These are phyloP conservation scores for Maudiozyma barnettii DNA, from an alignment of 805 yeast genomes.

Conservation along the genomic window DNA sequence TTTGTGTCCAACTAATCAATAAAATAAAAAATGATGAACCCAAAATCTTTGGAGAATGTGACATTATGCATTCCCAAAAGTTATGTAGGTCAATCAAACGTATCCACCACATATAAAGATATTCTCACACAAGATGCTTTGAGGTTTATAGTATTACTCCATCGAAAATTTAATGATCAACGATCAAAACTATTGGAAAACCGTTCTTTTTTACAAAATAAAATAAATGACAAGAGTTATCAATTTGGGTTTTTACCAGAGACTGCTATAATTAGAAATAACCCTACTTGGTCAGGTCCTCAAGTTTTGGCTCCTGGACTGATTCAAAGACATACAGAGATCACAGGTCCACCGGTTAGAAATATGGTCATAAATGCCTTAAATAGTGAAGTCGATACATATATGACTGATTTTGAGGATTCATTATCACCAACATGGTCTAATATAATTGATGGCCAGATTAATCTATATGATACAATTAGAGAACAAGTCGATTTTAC, in stretches of 20 bases:
- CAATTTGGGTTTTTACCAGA: conserved; percentile 55
- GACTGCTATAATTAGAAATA: conserved; percentile 59
- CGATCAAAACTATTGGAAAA: conserved; percentile 51
- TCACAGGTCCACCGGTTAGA: conserved; percentile 80
- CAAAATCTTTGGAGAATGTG: background rate
- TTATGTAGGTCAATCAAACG: background rate
- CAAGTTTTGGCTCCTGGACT: conserved; percentile 59
- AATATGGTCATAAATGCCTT: conserved; percentile 78
- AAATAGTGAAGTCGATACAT: conserved; percentile 69
- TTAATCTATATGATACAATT: conserved; percentile 65
- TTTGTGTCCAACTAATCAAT: no score
- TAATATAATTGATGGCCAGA: conserved; percentile 73
- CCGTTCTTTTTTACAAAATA: conserved; percentile 51
- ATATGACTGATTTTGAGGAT: conserved; percentile 83
- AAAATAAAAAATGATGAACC: background rate
- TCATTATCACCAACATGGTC: conserved; percentile 79
- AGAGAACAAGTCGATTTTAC: conserved; percentile 54
- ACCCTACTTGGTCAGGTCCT: conserved; percentile 68
- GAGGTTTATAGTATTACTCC: conserved; percentile 61
- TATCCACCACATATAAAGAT: conserved; percentile 12
- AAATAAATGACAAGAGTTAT: conserved; percentile 50
- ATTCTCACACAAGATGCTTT: conserved; percentile 39
- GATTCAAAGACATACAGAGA: conserved; percentile 67
- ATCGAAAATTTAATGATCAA: conserved; percentile 57
- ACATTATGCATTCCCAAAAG: background rate